A percentile compares a stretch with the other conserved stretches of the same genome.
Conservation (phyloP, 495 filamentous ascomycete genomes). For the Collariella sp. region DNA sequence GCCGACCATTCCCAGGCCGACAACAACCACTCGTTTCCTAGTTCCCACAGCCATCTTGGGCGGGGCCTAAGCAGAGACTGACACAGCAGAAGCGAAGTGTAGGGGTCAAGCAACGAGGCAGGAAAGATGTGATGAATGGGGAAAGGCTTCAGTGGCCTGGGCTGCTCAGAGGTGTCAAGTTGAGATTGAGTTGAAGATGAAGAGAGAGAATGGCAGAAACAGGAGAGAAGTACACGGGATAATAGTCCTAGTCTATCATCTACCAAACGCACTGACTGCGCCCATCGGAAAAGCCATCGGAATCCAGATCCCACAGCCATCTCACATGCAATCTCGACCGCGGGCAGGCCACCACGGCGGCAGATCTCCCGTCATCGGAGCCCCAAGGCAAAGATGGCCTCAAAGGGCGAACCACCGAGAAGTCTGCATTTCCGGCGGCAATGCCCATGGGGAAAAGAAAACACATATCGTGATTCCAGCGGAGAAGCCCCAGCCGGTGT, state of each 20-base stretch:
- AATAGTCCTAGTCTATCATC: neutral
- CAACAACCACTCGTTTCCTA: conserved; percentile 71
- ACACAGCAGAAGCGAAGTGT: neutral
- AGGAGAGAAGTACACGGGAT: neutral
- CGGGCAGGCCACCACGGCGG: neutral
- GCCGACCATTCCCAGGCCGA: conserved; percentile 93
- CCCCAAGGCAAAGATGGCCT: neutral
- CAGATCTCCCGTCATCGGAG: neutral
- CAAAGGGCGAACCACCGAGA: neutral
- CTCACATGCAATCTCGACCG: neutral
- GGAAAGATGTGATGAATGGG: neutral
- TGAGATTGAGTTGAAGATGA: neutral
- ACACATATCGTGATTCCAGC: neutral
- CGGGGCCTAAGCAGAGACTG: neutral
- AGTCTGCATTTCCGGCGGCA: neutral
- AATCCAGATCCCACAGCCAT: neutral
- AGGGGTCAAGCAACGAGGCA: neutral
- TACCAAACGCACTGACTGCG: neutral
- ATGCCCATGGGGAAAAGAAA: neutral
- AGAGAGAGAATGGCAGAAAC: neutral
- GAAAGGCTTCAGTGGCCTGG: neutral
- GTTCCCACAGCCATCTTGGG: conserved; percentile 27
- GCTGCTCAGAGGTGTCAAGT: neutral
- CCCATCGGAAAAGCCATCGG: neutral
- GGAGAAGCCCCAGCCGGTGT: neutral